Conservation (phyloP, 305 asterid species). For the Solanum hybrid region DNA sequence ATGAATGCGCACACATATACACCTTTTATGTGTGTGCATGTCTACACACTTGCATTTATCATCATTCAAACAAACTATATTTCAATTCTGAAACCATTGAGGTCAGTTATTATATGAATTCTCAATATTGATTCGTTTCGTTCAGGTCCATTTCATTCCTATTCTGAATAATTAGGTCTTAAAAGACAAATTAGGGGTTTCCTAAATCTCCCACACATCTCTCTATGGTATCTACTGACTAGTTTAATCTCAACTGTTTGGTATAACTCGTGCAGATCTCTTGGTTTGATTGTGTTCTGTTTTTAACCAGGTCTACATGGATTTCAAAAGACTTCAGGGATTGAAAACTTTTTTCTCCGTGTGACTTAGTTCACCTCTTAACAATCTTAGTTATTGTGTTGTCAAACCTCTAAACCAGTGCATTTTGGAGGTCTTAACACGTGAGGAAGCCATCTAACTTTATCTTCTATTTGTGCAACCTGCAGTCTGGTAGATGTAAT, state of each 20-base stretch:
- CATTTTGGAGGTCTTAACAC: neutral
- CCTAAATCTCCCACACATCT: neutral
- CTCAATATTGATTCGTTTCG: neutral
- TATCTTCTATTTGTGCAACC: neutral
- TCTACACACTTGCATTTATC: neutral
- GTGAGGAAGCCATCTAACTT: neutral
- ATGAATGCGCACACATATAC: neutral
- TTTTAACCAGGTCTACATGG: neutral
- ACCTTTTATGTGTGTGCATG: neutral
- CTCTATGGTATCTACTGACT: neutral
- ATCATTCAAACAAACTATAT: neutral
- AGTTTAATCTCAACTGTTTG: neutral
- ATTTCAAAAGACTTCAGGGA: neutral
- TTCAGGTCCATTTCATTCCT: neutral
- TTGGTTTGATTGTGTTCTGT: neutral
- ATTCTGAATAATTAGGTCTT: neutral
- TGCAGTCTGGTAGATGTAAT: neutral
- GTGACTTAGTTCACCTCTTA: neutral
- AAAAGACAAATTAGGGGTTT: neutral
- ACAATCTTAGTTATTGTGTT: neutral
- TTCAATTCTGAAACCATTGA: neutral
- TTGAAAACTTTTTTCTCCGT: neutral
- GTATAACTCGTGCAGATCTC: neutral
- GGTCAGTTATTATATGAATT: neutral
- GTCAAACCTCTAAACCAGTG: neutral